Conservation (phyloP, 257 asterid species). For the Solanum virginianum region DNA sequence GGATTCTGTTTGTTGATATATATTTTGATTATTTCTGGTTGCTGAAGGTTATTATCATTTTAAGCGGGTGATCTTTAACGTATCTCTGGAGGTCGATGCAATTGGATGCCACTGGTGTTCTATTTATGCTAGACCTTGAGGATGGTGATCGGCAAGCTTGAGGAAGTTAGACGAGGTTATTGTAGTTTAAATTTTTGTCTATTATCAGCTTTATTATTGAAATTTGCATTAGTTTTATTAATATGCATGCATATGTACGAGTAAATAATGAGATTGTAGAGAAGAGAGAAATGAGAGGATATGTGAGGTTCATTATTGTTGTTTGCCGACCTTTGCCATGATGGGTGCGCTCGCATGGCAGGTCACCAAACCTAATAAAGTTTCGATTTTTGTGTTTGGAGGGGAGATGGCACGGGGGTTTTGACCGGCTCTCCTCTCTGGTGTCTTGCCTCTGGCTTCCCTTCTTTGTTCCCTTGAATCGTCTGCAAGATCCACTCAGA, state of each 20-base stretch:
- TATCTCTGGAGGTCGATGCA: background rate
- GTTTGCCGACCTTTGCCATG: conserved; percentile 46
- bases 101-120: background rate
- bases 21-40: background rate
- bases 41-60: background rate
- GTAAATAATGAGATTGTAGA: background rate
- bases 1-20: background rate
- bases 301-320: background rate
- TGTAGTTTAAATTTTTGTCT: background rate
- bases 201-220: background rate
- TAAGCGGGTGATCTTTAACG: background rate
- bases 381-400: conserved; percentile 7
- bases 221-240: background rate
- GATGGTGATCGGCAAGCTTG: background rate
- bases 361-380: conserved; percentile 37
- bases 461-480: background rate
- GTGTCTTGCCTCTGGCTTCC: background rate
- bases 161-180: background rate
- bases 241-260: background rate
- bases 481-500: background rate
- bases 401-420: conserved; percentile 42
- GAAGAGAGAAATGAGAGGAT: background rate
- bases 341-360: conserved; percentile 72
- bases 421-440: conserved; percentile 28
- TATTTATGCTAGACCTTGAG: background rate